These are phyloP conservation scores for Plasmodium malariae DNA, from an alignment of 169 alveolate species.

Conservation along the genomic window DNA sequence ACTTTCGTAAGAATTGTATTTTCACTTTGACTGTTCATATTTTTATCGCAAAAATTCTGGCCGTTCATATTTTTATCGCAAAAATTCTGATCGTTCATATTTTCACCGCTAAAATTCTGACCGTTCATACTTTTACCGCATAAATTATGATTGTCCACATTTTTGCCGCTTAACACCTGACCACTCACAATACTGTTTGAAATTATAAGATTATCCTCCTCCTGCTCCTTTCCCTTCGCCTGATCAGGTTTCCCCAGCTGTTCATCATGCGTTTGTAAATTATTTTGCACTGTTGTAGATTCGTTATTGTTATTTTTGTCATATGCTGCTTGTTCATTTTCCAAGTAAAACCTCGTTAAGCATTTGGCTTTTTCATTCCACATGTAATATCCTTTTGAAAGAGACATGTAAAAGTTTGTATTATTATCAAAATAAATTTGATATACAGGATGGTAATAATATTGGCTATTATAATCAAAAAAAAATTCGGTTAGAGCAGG, in stretches of 20 bases:
- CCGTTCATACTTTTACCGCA: not conserved
- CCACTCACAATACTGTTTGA: no score
- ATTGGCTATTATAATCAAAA: slow-evolving; percentile 54
- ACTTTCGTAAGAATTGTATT: slow-evolving; percentile 13
- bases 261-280: not conserved
- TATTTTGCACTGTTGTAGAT: slow-evolving; percentile 2
- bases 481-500: slow-evolving; percentile 56
- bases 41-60: not conserved
- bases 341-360: slow-evolving; percentile 63
- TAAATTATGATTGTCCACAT: not conserved
- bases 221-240: not conserved
- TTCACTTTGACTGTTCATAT: not conserved
- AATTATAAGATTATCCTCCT: no score
- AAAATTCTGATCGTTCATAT: not conserved
- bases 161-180: not conserved
- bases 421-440: slow-evolving; percentile 83
- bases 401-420: slow-evolving; percentile 82
- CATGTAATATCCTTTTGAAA: slow-evolving; percentile 79
- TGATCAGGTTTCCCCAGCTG: not conserved
- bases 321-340: slow-evolving; percentile 6
- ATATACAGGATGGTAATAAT: slow-evolving; percentile 69
- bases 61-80: not conserved
- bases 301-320: not conserved
- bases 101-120: not conserved
- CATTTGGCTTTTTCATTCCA: slow-evolving; percentile 79